phyloP scores from a whole-genome alignment of 805 yeast species.

The Suhomyces emberorum region DNA sequence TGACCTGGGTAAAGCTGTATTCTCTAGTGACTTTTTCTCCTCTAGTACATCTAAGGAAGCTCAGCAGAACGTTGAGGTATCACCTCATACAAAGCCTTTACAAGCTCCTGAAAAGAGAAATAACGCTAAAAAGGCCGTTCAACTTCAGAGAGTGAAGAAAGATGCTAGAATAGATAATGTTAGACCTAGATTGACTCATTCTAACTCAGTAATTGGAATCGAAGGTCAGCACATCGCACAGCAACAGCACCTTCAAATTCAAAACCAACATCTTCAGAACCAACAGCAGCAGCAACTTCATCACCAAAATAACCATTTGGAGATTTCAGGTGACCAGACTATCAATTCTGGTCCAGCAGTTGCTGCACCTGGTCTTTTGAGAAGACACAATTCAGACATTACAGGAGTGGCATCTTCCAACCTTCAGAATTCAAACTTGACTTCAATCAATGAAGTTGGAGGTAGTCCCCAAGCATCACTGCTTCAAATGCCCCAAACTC shows the following conservation, averaged over 20 bases:
- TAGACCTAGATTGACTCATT: conserved; percentile 20
- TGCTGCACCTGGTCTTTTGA: conserved; percentile 9
- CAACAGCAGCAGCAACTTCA: conserved; percentile 6
- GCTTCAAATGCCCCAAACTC: conserved; percentile 37
- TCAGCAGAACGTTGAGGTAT: not conserved
- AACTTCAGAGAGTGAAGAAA: not conserved
- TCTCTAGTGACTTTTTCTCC: conserved; percentile 22
- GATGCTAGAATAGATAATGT: not conserved
- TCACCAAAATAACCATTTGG: not conserved
- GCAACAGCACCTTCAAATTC: conserved; percentile 6
- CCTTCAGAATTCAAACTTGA: conserved; percentile 4
- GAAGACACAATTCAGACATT: conserved; percentile 25
- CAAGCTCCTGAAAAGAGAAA: conserved; percentile 1
- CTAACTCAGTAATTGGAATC: conserved; percentile 28
- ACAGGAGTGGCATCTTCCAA: conserved; percentile 12
- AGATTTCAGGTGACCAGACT: no score
- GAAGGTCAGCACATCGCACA: conserved; percentile 10
- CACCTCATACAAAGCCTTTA: conserved; percentile 1
- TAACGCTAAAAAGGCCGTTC: not conserved
- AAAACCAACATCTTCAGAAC: conserved; percentile 1
- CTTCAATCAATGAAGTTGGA: conserved; percentile 12
- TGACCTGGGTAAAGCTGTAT: conserved; percentile 40
- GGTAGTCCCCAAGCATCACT: conserved; percentile 5
- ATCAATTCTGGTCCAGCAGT: not conserved
- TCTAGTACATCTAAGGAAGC: not conserved